Conservation (phyloP, 345 rosid species). For the Gossypium raimondii region DNA sequence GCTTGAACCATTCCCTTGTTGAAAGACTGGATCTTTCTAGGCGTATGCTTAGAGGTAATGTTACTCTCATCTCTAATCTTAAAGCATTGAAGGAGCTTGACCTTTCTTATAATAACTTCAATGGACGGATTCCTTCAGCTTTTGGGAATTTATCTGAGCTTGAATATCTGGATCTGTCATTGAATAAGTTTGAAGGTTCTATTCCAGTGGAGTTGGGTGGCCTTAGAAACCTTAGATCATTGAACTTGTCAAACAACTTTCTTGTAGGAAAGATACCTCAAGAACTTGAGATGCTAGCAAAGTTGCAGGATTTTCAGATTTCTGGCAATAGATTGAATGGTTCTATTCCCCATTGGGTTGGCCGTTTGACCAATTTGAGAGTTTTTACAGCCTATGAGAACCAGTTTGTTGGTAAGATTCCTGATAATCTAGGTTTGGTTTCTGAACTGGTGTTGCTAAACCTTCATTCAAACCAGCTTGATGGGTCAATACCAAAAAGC, state of each 20-base stretch:
- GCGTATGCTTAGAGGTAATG: slow-evolving; percentile 74
- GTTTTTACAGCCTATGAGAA: slow-evolving; percentile 66
- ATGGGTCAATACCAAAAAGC: slow-evolving; percentile 73
- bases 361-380: slow-evolving; percentile 55
- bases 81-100: slow-evolving; percentile 60
- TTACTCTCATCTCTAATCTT: slow-evolving; percentile 63
- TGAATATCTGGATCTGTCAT: slow-evolving; percentile 70
- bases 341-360: slow-evolving; percentile 67
- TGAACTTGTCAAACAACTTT: slow-evolving; percentile 63
- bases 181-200: slow-evolving; percentile 57
- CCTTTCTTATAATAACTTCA: slow-evolving; percentile 60
- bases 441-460: slow-evolving; percentile 69
- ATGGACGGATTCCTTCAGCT: slow-evolving; percentile 64
- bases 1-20: slow-evolving; percentile 56
- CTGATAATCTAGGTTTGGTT: slow-evolving; percentile 56
- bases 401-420: slow-evolving; percentile 58
- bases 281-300: slow-evolving; percentile 47
- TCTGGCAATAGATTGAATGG: slow-evolving; percentile 65
- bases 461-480: slow-evolving; percentile 83
- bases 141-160: slow-evolving; percentile 59
- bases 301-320: slow-evolving; percentile 68
- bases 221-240: slow-evolving; percentile 46
- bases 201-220: slow-evolving; percentile 62
- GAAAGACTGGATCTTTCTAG: slow-evolving; percentile 73
- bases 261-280: slow-evolving; percentile 68